These are phyloP conservation scores for Botrytis fabae DNA, from an alignment of 2,329 filamentous ascomycete species.

Conservation along the genomic window DNA sequence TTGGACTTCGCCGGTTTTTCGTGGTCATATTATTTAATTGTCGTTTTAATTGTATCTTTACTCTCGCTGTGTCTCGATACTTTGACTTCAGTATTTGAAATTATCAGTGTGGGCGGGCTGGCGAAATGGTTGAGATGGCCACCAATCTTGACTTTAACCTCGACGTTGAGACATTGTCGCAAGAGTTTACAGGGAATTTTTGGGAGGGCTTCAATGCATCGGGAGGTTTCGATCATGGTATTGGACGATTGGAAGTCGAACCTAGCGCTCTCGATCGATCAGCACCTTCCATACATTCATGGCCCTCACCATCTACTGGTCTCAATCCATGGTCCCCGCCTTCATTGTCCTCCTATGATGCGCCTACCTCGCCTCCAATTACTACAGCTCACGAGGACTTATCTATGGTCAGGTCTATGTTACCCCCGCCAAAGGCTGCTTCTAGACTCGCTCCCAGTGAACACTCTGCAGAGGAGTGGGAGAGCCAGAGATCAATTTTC, in stretches of 20 bases:
- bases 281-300: background rate
- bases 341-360: background rate
- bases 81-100: background rate
- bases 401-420: background rate
- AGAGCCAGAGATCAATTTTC: background rate
- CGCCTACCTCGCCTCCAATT: background rate
- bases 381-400: background rate
- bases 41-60: background rate
- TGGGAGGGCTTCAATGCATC: too few relatives aligned
- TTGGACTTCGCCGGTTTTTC: background rate
- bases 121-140: background rate
- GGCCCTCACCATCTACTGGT: background rate
- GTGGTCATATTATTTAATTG: background rate
- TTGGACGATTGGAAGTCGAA: background rate
- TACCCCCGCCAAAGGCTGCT: background rate
- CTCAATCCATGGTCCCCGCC: fast-evolving
- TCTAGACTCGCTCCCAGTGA: background rate
- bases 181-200: background rate
- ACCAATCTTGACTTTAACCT: background rate
- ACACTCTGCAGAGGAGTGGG: background rate
- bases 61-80: background rate
- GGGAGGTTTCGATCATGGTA: background rate
- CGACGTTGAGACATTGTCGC: background rate
- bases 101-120: background rate
- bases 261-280: background rate